Percentiles rank a stretch among this genome's conserved stretches.
phyloP scores from a whole-genome alignment of 2,329 filamentous ascomycete genomes.

The Podosphaera aphanis region DNA sequence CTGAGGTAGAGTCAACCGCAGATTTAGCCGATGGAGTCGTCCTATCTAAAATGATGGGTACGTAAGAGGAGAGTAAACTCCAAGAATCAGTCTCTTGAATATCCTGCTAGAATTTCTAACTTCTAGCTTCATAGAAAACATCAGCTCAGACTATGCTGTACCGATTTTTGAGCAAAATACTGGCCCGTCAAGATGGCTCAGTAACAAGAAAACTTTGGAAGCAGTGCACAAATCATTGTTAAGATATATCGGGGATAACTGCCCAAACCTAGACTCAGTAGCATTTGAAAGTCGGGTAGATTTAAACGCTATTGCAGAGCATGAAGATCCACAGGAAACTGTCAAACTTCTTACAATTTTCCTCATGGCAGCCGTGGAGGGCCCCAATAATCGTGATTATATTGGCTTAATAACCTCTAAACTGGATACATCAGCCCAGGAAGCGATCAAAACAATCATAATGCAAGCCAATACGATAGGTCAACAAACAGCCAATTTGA shows the following conservation, averaged over 20 bases:
- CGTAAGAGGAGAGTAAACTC: slow-evolving; percentile 16
- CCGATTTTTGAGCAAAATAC: slow-evolving; percentile 26
- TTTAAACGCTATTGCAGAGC: slow-evolving; percentile 33
- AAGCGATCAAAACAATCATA: slow-evolving; percentile 16
- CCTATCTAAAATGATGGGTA: slow-evolving; percentile 17
- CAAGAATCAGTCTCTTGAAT: neutral
- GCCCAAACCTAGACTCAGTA: slow-evolving; percentile 27
- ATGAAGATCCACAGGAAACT: slow-evolving; percentile 29
- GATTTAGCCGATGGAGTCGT: slow-evolving; percentile 17
- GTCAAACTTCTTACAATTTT: slow-evolving; percentile 37
- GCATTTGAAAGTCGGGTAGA: slow-evolving; percentile 24
- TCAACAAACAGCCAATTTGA: slow-evolving; percentile 1
- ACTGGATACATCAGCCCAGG: slow-evolving; percentile 22
- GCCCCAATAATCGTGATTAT: slow-evolving; percentile 30
- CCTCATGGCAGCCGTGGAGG: slow-evolving; percentile 36
- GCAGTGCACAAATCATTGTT: slow-evolving; percentile 29
- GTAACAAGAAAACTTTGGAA: slow-evolving; percentile 28
- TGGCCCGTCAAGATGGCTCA: slow-evolving; percentile 15
- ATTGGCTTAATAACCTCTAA: slow-evolving; percentile 22
- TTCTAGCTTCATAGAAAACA: slow-evolving; percentile 27
- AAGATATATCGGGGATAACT: slow-evolving; percentile 30
- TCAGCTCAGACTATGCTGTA: slow-evolving; percentile 32
- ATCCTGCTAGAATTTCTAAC: neutral
- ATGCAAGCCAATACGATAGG: neutral
- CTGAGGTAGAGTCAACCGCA: slow-evolving; percentile 11